Evolutionary conservation across 2,329 filamentous ascomycete genomes (phyloP), one percentile per base, ranked within the genome.

Genomic region (Cladorrhinum sp.): DNA sequence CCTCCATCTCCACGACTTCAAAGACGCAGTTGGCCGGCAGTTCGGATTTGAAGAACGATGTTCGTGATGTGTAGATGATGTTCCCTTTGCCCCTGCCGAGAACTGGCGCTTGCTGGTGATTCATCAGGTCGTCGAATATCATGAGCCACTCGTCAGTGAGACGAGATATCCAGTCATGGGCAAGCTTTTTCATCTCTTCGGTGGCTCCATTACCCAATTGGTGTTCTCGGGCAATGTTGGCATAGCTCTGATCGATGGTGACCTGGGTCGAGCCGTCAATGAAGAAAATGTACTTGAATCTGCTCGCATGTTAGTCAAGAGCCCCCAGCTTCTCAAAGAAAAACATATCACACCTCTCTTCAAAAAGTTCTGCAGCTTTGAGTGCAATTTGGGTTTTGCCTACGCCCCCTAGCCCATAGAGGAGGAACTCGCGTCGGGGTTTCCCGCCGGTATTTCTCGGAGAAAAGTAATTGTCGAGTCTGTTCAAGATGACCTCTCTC

Each of bases 381-480:
- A 71, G 28, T 0, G 68, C 71, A 3, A 73, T 71, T n/a, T 73
- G 67, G 0, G 69, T 73, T 48, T 75, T 75, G 0, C 73, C 72
- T 0, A 68, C 64, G 3, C 73, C 73, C 2, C 67, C 67, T 63
- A 73, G 67, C 0, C 72, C 73, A 24, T 69, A 59, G 1, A 73
- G 59, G 12, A 72, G 55, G 18, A 68, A 69, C 9, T 72, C 63
- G 6, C 66, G 58, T 10, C 68, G 33, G 0, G 62, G 58, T 2
- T 28, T 49, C 1, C 54, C 59, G 16, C 55, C 58, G 1, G 62
- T 30, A 6, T 60, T 33, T 1, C 65, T 57, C 5, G 28, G 61
- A 1, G 18, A 52, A 26, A 69, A 67, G 33, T 63, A 59, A 2
- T 49, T 14, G 7, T 66, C 62, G 0, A 74, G 63, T 7, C 23